Base-by-base conservation (phyloP, 768 basidiomycete species). In the Termitomyces sp. region DNA sequence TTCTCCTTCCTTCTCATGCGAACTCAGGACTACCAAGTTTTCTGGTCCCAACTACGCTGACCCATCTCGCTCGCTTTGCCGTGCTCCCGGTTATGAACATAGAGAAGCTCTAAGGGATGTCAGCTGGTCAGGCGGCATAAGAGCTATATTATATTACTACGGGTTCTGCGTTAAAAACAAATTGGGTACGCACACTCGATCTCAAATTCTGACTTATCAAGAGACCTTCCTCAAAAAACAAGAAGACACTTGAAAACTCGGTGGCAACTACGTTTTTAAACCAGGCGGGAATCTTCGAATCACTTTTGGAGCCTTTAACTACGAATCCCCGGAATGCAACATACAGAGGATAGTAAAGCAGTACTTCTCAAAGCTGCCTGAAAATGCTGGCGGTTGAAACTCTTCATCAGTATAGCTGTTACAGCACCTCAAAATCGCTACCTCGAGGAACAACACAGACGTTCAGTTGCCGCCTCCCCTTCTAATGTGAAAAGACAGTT, bases 231-330 rank as follows among this genome's bases (percentile, higher is more conserved):
- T n/a, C 84, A 83, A 4, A 0, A 84, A 83, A 62, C 79, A 83
- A 53, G 85, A 84, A 0, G 81, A 84, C 48, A 60, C 80, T 17
- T 74, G 77, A 0, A 84, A 87, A 62, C 67, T 84, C 0, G 84
- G 84, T 5, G 84, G 83, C 2, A 84, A 87, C 24, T 85, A 85
- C 51, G 65, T 87, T 12, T 70, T 86, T 47, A 81, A 80, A 21
- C 80, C 82, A 19, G 82, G 82, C 2, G 3, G 28, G 26, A 2
- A 28, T 6, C 26, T 28, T n/a, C n/a, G n/a, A n/a, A n/a, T n/a
- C n/a, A n/a, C n/a, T n/a, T n/a, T n/a, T n/a, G n/a, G n/a, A n/a
- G n/a, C n/a, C n/a, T n/a, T n/a, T n/a, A n/a, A n/a, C n/a, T n/a
- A n/a, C n/a, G n/a, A n/a, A n/a, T n/a, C n/a, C n/a, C n/a, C n/a